Conservation (phyloP, 768 basidiomycete species). For the Amylocystis lapponica region DNA sequence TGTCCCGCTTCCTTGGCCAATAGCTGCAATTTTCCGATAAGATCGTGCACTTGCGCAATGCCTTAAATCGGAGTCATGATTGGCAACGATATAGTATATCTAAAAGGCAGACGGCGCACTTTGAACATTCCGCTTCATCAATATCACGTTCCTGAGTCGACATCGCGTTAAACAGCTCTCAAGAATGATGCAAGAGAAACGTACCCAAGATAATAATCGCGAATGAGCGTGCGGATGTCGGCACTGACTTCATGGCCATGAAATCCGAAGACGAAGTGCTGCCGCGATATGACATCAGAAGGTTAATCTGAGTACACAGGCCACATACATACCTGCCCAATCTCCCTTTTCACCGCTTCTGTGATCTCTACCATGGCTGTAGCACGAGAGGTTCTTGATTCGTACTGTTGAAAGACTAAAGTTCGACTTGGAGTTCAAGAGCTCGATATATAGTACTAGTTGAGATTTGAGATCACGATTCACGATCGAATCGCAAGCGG, state of each 20-base stretch:
- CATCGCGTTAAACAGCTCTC: not conserved
- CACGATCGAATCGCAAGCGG: too few relatives aligned
- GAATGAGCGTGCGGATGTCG: slow-evolving; percentile 50
- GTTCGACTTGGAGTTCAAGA: too few relatives aligned
- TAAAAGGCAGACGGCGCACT: slow-evolving; percentile 27
- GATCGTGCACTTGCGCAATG: slow-evolving; percentile 41
- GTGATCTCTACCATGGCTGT: slow-evolving; percentile 9
- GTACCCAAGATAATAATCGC: slow-evolving; percentile 56
- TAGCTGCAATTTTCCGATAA: slow-evolving; percentile 46
- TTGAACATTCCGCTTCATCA: slow-evolving; percentile 63
- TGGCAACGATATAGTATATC: not conserved
- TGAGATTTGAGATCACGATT: too few relatives aligned
- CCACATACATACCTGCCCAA: slow-evolving; percentile 22
- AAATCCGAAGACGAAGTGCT: slow-evolving; percentile 74
- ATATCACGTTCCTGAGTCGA: slow-evolving; percentile 45
- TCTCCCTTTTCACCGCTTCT: slow-evolving; percentile 22
- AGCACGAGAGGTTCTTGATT: too few relatives aligned
- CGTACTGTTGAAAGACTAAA: too few relatives aligned
- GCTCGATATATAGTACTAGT: too few relatives aligned
- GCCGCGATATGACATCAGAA: not conserved
- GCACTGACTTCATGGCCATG: slow-evolving; percentile 48
- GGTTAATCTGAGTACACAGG: not conserved
- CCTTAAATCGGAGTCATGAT: slow-evolving; percentile 28
- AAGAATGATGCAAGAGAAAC: slow-evolving; percentile 4
- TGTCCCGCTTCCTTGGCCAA: slow-evolving; percentile 57